These are phyloP conservation scores for Camelina hispida DNA, from an alignment of 345 rosid genomes.

Conservation along the genomic window DNA sequence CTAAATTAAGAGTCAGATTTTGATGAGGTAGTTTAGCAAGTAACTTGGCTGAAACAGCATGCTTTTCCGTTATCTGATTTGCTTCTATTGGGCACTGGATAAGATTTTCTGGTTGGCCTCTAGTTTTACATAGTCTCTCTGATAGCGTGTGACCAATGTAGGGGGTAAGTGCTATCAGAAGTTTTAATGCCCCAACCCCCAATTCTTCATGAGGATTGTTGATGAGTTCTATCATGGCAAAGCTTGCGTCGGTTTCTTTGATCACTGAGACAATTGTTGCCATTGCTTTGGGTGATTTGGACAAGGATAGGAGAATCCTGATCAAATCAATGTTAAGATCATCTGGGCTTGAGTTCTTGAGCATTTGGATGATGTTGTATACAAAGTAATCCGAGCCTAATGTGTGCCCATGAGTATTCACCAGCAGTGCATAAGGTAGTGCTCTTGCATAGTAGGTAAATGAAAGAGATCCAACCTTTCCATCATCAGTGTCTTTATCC, in stretches of 20 bases:
- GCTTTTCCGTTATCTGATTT: slow-evolving; percentile 66
- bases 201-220: slow-evolving; percentile 75
- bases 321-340: slow-evolving; percentile 70
- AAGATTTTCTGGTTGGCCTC: slow-evolving; percentile 78
- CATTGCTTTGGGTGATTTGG: slow-evolving; percentile 63
- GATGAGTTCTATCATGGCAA: slow-evolving; percentile 70
- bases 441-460: slow-evolving; percentile 10
- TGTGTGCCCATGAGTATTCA: slow-evolving; percentile 65
- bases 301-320: slow-evolving; percentile 68
- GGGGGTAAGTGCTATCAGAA: slow-evolving; percentile 67
- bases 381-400: slow-evolving; percentile 73
- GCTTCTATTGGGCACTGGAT: slow-evolving; percentile 50
- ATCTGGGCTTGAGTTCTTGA: slow-evolving; percentile 70
- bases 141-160: slow-evolving; percentile 69
- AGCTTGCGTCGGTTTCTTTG: slow-evolving; percentile 76
- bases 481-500: slow-evolving; percentile 53
- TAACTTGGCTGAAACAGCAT: slow-evolving; percentile 72
- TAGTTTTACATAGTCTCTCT: slow-evolving; percentile 75
- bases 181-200: slow-evolving; percentile 65
- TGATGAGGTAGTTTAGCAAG: slow-evolving; percentile 85
- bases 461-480: slow-evolving; percentile 60
- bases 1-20: slow-evolving; percentile 76
- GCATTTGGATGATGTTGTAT: slow-evolving; percentile 67
- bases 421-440: slow-evolving; percentile 30
- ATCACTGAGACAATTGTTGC: slow-evolving; percentile 59